Base-by-base conservation (phyloP, 352 stramenopile genomes). In the Phytopythium oedochilum region DNA sequence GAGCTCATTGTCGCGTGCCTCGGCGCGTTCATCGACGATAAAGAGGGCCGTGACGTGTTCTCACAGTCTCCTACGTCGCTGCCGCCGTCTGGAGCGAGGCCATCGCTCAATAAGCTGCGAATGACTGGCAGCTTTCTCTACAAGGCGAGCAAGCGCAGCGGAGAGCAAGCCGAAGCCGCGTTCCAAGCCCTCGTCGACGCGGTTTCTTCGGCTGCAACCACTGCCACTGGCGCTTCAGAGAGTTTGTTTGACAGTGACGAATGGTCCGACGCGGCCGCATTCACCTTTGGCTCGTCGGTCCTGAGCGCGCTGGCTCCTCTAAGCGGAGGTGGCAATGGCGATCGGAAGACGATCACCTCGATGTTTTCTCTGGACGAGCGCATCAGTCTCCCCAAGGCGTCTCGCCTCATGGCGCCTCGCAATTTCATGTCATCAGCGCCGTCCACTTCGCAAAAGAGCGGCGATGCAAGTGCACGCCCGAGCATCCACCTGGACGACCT, bases 141-240 rank as follows among this genome's bases (percentile, higher is more conserved):
- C 44, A 80, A 78, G 46, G 81, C 81, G 20, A 92, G 72, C 40
- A 80, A 71, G 55, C 76, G 78, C 18, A 92, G 78, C 45, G 58
- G 68, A 10, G 82, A 81, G 53, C 75, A 87, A 23, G 82, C 78
- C 5, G 82, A 92, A 63, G 82, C 82, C 35, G 82, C 79, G 2
- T 79, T 92, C 55, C 79, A 88, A 40, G 77, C 75, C 25, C 67
- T 89, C 7, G 74, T 89, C 7, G 78, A 88, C 34, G 77, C 71
- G 18, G 81, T 83, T 5, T 73, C 77, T 6, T 73, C 67, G 18
- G 75, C 76, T 5, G 78, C 75, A 1, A 75, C 78, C 5, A 62
- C 70, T 15, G 70, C 71, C 18, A 51, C 71, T 10, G 67, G 59
- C 23, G 57, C 57, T 6, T 43, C 55, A 18, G 72, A 86, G 8